Conservation (phyloP, 2,329 filamentous ascomycete genomes). For the Xylariales sp. region DNA sequence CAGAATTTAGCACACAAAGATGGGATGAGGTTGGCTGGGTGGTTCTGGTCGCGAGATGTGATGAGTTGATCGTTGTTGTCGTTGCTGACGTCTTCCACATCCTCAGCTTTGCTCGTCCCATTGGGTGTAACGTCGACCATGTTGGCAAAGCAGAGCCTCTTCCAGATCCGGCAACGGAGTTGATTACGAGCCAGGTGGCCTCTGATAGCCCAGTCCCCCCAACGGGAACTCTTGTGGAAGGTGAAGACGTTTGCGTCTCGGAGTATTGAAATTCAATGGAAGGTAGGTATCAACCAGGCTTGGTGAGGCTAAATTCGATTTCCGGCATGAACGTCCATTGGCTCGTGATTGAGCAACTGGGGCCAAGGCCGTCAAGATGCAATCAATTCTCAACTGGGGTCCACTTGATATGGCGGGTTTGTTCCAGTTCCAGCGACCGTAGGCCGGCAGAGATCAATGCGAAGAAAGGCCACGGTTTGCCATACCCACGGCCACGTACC, state of each 20-base stretch:
- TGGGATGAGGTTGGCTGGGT: slow-evolving; percentile 93
- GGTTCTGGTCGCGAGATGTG: slow-evolving; percentile 64
- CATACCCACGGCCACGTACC: not conserved
- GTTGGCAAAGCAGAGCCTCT: not conserved
- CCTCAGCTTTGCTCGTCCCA: slow-evolving; percentile 1
- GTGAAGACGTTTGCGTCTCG: slow-evolving; percentile 1
- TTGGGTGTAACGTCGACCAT: not conserved
- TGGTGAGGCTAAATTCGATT: slow-evolving; percentile 7
- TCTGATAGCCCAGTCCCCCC: not conserved
- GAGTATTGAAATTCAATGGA: not conserved
- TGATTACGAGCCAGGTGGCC: slow-evolving; percentile 3
- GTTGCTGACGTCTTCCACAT: slow-evolving; percentile 16
- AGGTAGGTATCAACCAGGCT: slow-evolving; percentile 1
- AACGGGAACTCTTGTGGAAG: not conserved
- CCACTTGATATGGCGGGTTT: not conserved
- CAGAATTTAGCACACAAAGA: slow-evolving; percentile 94
- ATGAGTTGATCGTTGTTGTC: slow-evolving; percentile 53
- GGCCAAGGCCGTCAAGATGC: not conserved
- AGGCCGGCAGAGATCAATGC: not conserved
- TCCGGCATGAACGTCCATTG: slow-evolving; percentile 4
- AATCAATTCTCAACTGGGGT: not conserved
- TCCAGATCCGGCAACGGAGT: slow-evolving; percentile 1
- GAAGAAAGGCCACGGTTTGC: not conserved
- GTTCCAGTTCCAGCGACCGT: too few relatives aligned
- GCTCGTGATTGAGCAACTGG: not conserved